Conservation (phyloP, 2,329 filamentous ascomycete genomes). For the Colletotrichum higginsianum region DNA sequence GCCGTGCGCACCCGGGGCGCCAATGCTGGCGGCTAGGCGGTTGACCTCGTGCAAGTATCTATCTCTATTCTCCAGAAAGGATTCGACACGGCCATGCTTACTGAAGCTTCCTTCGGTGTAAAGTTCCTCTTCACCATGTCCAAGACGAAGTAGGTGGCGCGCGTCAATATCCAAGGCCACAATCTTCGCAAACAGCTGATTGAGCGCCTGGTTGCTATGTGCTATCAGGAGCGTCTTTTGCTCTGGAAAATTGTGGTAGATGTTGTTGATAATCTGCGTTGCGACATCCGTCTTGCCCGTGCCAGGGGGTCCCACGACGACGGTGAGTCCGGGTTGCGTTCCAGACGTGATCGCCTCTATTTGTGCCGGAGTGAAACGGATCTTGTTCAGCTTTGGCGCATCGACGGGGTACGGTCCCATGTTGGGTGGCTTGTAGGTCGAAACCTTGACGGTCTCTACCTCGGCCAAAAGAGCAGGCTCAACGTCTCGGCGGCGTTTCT, state of each 20-base stretch:
- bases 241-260: slow-evolving; percentile 97
- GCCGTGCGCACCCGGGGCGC: slow-evolving; percentile 92
- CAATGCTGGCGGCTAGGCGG: slow-evolving; percentile 86
- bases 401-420: slow-evolving; percentile 92
- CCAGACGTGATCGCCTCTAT: slow-evolving; percentile 94
- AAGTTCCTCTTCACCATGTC: slow-evolving; percentile 95
- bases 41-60: slow-evolving; percentile 86
- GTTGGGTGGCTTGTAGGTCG: slow-evolving; percentile 91
- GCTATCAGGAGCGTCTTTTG: slow-evolving; percentile 94
- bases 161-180: slow-evolving; percentile 96
- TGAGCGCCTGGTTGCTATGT: slow-evolving; percentile 97
- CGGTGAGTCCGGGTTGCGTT: slow-evolving; percentile 91
- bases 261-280: slow-evolving; percentile 98
- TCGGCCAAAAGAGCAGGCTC: slow-evolving; percentile 76
- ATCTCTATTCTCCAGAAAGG: slow-evolving; percentile 90
- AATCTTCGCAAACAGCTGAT: slow-evolving; percentile 98
- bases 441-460: slow-evolving; percentile 82
- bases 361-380: slow-evolving; percentile 93
- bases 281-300: slow-evolving; percentile 99
- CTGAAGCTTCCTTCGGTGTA: slow-evolving; percentile 89
- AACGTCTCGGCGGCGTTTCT: slow-evolving; percentile 88
- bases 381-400: slow-evolving; percentile 82
- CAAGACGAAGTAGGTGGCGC: slow-evolving; percentile 90
- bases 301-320: slow-evolving; percentile 94
- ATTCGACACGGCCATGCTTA: slow-evolving; percentile 95